phyloP scores from a whole-genome alignment of 2,329 filamentous ascomycete species.

The Aureobasidium sp. region DNA sequence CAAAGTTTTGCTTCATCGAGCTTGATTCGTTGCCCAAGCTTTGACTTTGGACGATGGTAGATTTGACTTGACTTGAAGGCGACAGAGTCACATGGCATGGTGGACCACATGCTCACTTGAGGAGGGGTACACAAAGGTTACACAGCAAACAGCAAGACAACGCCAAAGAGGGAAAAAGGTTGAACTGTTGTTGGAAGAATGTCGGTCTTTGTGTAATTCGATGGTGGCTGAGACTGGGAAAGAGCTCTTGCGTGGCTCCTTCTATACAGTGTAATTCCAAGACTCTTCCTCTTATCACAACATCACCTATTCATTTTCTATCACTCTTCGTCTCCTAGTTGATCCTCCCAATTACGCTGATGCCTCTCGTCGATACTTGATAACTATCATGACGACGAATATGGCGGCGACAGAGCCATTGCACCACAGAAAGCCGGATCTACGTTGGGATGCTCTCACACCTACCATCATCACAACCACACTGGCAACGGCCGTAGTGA shows the following conservation, averaged over 20 bases:
- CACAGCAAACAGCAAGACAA: not conserved
- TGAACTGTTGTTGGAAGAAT: not conserved
- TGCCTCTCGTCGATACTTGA: not conserved
- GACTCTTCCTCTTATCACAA: not conserved
- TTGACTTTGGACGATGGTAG: not conserved
- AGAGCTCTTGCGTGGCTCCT: not conserved
- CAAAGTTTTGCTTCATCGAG: not conserved
- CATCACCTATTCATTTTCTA: not conserved
- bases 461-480: slow-evolving; percentile 24
- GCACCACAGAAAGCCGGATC: not conserved
- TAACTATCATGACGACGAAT: not conserved
- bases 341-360: not conserved
- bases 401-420: not conserved
- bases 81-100: not conserved
- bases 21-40: not conserved
- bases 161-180: slow-evolving; percentile 1
- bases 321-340: not conserved
- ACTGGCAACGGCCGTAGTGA: slow-evolving; percentile 25
- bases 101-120: not conserved
- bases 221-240: not conserved
- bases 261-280: not conserved
- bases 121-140: not conserved
- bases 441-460: slow-evolving; percentile 17
- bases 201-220: not conserved
- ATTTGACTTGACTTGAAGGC: not conserved